Evolutionary conservation across 2,329 filamentous ascomycete genomes (phyloP), one percentile per base, ranked within the genome.

Genomic region (Aspergillus calidoustus): DNA sequence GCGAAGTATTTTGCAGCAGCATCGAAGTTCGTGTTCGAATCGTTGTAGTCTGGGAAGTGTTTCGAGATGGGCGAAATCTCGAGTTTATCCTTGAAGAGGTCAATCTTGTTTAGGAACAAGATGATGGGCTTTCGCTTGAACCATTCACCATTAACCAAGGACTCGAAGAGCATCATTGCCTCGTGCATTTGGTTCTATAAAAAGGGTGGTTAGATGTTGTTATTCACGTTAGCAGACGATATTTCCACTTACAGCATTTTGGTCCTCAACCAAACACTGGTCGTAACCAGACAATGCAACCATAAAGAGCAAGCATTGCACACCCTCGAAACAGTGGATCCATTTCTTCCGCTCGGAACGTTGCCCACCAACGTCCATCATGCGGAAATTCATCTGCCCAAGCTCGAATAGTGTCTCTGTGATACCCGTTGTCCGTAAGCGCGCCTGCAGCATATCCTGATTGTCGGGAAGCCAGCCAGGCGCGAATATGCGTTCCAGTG

Each of bases 241-340:
- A 41, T 13, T 15, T 44, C 28, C n/a, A 83, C 92, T 81, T 84
- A 96, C 93, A 66, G 93, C 93, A 76, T 96, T 95, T 78, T 96
- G 93, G 76, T 98, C 94, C 80, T 98, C 94, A 3, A 97, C 92
- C 53, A 98, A 82, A 72, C 93, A 96, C 77, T 98, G 95, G 74
- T 98, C 94, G 77, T 97, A 98, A 62, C 94, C 94, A 66, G 93
- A 97, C 70, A 98, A 93, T 52, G 94, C 93, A 56, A 97, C 94
- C 68, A 98, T 86, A 80, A 98, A 98, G 46, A 98, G 83, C 57
- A 98, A 84, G 69, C 92, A 93, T 73, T 95, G 93, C 65, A 97
- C 93, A 67, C 95, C 95, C 76, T 97, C 93, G 75, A 97, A 97
- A 74, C 93, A 95, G 77, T 97, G 93, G 66, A 97, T 96, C 93